These are phyloP conservation scores for Lanmaoa pseudosensibilis DNA, from an alignment of 768 basidiomycete genomes.

Conservation along the genomic window DNA sequence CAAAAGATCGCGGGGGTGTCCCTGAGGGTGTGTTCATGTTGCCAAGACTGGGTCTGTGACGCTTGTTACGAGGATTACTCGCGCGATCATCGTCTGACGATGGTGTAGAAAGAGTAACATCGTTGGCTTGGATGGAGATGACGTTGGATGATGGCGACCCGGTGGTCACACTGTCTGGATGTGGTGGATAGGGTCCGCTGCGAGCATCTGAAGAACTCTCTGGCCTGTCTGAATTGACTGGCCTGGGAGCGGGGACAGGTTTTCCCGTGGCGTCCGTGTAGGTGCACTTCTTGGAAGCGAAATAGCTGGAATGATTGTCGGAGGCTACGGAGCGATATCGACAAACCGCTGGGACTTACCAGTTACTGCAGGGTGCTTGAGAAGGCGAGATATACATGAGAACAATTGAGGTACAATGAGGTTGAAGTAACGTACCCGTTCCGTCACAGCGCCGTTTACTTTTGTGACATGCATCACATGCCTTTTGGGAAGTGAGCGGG, in stretches of 20 bases:
- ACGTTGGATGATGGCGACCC: conserved; percentile 17
- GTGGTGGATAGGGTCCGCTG: conserved; percentile 16
- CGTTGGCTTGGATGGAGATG: conserved; percentile 12
- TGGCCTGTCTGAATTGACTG: conserved; percentile 43
- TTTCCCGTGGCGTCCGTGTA: conserved; percentile 81
- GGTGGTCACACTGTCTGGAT: conserved; percentile 12
- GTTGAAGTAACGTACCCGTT: conserved; percentile 50
- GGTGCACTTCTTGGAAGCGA: conserved; percentile 76
- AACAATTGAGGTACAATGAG: conserved; percentile 2
- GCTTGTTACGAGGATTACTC: conserved; percentile 48
- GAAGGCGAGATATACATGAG: conserved; percentile 9
- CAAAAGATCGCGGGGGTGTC: conserved; percentile 35
- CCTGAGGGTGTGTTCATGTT: conserved; percentile 37
- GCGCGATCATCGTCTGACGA: conserved; percentile 43
- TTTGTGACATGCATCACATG: conserved; percentile 84
- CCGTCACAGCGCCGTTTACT: conserved; percentile 84
- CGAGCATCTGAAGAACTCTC: conserved; percentile 29
- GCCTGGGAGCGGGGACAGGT: conserved; percentile 71
- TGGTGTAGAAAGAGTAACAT: conserved; percentile 10
- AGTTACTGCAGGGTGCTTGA: conserved; percentile 78
- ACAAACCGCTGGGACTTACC: conserved; percentile 42
- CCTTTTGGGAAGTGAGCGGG: conserved; percentile 33
- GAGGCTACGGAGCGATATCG: neutral
- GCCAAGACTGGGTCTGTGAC: conserved; percentile 44
- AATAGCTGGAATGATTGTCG: conserved; percentile 51